Evolutionary conservation across 768 basidiomycete species (phyloP).

Genomic region (Pleurotus pulmonarius): DNA sequence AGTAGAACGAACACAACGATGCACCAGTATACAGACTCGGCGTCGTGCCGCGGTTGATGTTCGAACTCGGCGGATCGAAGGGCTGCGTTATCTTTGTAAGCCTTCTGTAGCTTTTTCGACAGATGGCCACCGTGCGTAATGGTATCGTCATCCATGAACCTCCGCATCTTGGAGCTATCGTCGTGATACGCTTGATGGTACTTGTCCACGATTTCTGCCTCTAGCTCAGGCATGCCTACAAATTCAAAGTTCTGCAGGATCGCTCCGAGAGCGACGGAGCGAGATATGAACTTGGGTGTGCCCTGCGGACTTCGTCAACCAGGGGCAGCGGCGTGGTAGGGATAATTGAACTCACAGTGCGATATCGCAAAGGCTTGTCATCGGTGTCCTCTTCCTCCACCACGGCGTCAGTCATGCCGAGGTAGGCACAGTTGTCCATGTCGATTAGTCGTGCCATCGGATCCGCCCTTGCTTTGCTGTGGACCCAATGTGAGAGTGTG

Average conservation of each 20-base stretch:
- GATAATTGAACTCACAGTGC: too few relatives aligned
- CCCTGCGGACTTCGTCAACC: neutral
- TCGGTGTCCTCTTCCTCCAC: too few relatives aligned
- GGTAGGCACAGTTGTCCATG: neutral
- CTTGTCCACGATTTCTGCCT: too few relatives aligned
- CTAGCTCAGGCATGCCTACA: neutral
- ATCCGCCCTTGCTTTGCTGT: neutral
- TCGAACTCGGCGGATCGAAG: neutral
- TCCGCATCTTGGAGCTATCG: too few relatives aligned
- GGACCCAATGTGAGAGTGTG: neutral
- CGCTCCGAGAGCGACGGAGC: neutral
- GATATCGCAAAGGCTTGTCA: too few relatives aligned
- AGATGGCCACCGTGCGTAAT: neutral
- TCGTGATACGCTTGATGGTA: too few relatives aligned
- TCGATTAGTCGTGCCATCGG: neutral
- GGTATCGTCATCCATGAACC: neutral
- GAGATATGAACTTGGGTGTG: neutral
- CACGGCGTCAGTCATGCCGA: neutral
- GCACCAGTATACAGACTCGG: slow-evolving; percentile 6
- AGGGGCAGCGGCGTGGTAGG: too few relatives aligned
- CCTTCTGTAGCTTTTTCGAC: neutral
- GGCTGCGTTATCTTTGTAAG: neutral
- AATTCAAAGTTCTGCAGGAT: neutral
- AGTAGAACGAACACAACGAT: slow-evolving; percentile 1
- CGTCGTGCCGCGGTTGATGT: slow-evolving; percentile 6